These are phyloP conservation scores for Eimeria sp. DNA, from an alignment of 169 alveolate species.

Conservation along the genomic window DNA sequence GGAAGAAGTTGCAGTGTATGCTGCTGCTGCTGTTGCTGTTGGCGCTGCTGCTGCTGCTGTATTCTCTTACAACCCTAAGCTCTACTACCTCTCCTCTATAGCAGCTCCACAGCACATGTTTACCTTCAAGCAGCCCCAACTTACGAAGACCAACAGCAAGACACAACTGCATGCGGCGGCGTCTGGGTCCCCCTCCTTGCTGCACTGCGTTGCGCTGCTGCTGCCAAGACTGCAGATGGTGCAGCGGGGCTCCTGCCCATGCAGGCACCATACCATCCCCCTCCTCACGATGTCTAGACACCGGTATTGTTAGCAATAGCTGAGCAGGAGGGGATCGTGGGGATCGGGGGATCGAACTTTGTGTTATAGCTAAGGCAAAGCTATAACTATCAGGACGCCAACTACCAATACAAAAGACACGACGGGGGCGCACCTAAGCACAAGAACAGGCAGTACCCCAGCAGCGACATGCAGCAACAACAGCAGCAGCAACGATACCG, in stretches of 20 bases:
- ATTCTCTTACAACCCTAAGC: slow-evolving; percentile 20
- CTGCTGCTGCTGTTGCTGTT: not conserved
- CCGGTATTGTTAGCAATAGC: slow-evolving; percentile 38
- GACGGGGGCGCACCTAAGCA: slow-evolving; percentile 70
- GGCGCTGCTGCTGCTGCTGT: not conserved
- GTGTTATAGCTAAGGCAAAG: slow-evolving; percentile 27
- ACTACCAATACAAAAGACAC: slow-evolving; percentile 61
- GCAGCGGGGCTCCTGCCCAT: slow-evolving; percentile 31
- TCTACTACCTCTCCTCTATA: slow-evolving; percentile 18
- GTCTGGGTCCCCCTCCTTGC: not conserved
- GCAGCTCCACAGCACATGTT: slow-evolving; percentile 63
- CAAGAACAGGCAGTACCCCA: too few relatives aligned
- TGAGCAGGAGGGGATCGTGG: slow-evolving; percentile 28
- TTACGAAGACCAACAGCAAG: slow-evolving; percentile 43
- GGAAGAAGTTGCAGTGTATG: not conserved
- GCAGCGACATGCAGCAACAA: too few relatives aligned
- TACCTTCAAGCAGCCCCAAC: slow-evolving; percentile 60
- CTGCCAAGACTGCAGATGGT: not conserved
- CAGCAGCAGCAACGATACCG: not conserved
- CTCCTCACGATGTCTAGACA: slow-evolving; percentile 13
- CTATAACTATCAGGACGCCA: slow-evolving; percentile 56
- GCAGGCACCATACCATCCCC: not conserved
- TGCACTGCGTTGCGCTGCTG: not conserved
- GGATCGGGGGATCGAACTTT: slow-evolving; percentile 3
- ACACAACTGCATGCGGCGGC: not conserved